phyloP scores from a whole-genome alignment of 805 yeast genomes.

The Saturnispora zaruensis region DNA sequence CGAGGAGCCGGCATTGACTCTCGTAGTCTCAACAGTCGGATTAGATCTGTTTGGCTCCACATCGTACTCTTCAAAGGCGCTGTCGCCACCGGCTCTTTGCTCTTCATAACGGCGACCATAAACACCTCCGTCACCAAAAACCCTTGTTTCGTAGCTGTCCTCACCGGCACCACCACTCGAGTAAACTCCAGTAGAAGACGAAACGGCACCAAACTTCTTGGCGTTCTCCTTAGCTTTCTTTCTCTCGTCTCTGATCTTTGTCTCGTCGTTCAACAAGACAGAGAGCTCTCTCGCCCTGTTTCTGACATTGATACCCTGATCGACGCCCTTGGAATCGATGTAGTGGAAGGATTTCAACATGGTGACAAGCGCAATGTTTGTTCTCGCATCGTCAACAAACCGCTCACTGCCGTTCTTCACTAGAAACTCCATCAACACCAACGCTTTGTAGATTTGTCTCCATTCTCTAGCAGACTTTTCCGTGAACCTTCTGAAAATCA shows the following conservation, averaged over 20 bases:
- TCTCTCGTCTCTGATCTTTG: slow-evolving; percentile 69
- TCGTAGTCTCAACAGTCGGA: slow-evolving; percentile 29
- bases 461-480: slow-evolving; percentile 95
- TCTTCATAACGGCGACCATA: slow-evolving; percentile 58
- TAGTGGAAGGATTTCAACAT: slow-evolving; percentile 92
- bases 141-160: slow-evolving; percentile 38
- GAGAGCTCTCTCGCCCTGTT: slow-evolving; percentile 77
- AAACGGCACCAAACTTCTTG: slow-evolving; percentile 72
- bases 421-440: slow-evolving; percentile 85
- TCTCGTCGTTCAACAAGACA: slow-evolving; percentile 66
- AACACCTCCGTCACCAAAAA: slow-evolving; percentile 66
- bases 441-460: slow-evolving; percentile 94
- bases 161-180: slow-evolving; percentile 28
- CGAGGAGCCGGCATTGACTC: slow-evolving; percentile 35
- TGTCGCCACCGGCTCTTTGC: slow-evolving; percentile 36
- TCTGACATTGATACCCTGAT: slow-evolving; percentile 92
- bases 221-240: slow-evolving; percentile 84
- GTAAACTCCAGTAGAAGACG: slow-evolving; percentile 25
- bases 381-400: slow-evolving; percentile 88
- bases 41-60: slow-evolving; percentile 31
- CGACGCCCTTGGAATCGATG: slow-evolving; percentile 87
- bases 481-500: slow-evolving; percentile 81
- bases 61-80: slow-evolving; percentile 55
- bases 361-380: slow-evolving; percentile 55
- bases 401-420: slow-evolving; percentile 91